phyloP scores from a whole-genome alignment of 2,329 filamentous ascomycete genomes.

The Fusarium sp. region DNA sequence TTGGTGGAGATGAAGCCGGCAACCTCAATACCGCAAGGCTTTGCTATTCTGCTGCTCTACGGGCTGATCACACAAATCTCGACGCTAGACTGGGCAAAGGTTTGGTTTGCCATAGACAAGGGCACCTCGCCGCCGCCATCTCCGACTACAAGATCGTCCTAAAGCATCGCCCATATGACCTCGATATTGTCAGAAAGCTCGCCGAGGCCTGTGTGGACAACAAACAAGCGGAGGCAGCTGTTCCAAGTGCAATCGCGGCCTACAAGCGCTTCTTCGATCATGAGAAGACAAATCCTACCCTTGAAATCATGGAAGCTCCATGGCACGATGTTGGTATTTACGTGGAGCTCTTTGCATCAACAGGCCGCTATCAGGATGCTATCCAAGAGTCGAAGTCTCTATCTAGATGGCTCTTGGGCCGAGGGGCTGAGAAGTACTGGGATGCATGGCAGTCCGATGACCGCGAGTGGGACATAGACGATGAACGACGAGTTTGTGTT shows the following conservation, averaged over 20 bases:
- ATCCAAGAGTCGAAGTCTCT: slow-evolving; percentile 79
- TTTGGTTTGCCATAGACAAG: slow-evolving; percentile 69
- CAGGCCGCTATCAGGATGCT: slow-evolving; percentile 74
- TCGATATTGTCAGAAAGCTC: slow-evolving; percentile 68
- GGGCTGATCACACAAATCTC: slow-evolving; percentile 70
- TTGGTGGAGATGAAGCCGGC: slow-evolving; percentile 62
- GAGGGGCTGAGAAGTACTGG: slow-evolving; percentile 83
- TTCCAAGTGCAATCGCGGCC: slow-evolving; percentile 61
- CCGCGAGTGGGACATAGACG: slow-evolving; percentile 87
- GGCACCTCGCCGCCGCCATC: slow-evolving; percentile 68
- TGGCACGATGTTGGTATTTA: slow-evolving; percentile 93
- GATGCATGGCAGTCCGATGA: slow-evolving; percentile 80
- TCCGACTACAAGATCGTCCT: slow-evolving; percentile 70
- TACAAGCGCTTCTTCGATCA: slow-evolving; percentile 65
- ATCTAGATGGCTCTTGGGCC: slow-evolving; percentile 86
- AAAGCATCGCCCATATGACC: slow-evolving; percentile 66
- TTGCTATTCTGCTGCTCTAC: slow-evolving; percentile 73
- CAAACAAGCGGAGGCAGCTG: slow-evolving; percentile 59
- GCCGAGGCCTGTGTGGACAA: slow-evolving; percentile 71
- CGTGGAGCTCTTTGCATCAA: slow-evolving; percentile 81
- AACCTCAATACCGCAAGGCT: slow-evolving; percentile 69
- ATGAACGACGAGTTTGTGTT: slow-evolving; percentile 75
- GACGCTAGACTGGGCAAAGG: slow-evolving; percentile 73
- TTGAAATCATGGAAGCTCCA: slow-evolving; percentile 59
- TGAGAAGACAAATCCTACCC: slow-evolving; percentile 53